Base-by-base conservation (phyloP, 805 yeast species). In the Yamadazyma phyllophila region DNA sequence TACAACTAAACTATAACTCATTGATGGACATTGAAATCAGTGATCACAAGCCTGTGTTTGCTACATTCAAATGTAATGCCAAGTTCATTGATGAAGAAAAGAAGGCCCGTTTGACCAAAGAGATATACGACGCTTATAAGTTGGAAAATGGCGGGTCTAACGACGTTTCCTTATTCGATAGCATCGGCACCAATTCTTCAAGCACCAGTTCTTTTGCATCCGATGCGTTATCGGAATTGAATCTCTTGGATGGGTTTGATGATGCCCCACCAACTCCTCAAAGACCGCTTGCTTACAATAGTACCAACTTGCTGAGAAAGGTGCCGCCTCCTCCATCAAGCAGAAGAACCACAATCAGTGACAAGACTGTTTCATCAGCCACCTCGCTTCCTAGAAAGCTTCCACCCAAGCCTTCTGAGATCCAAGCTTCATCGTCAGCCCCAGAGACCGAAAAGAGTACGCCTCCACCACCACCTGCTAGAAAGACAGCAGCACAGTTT, bases 31-130 rank as follows among this genome's bases (percentile, higher is more conserved):
- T 92, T 35, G 60, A 59, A 45, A 74, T 83, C 46, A 88, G 97
- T 45, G 99, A 94, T 60, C 99, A 94, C 62, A 83, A 88, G 48
- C 99, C 99, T 0, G 96, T 94, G 2, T 94, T 77, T 63, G 90
- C 92, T 3, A 81, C 89, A 0, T 90, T 85, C 58, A 68, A 73
- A 29, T 80, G 87, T 11, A 71, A 67, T 14, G 91, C 88, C 14
- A 76, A 80, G 44, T 77, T 87, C 45, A 74, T 91, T 27, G 85
- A 94, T 50, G 63, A 62, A 26, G 54, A 44, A 7, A 67, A 63
- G 56, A 67, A 62, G 43, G 40, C 50, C 13, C 46, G 53, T 15
- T 56, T 72, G 45, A 43, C 66, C 9, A 60, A 59, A 37, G 47
- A 54, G 15, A 55, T 65, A 37, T 68, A 68, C 51, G 53, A 56